These are phyloP conservation scores for Aspergillus pseudoviridinutans DNA, from an alignment of 2,329 filamentous ascomycete species.

Conservation along the genomic window DNA sequence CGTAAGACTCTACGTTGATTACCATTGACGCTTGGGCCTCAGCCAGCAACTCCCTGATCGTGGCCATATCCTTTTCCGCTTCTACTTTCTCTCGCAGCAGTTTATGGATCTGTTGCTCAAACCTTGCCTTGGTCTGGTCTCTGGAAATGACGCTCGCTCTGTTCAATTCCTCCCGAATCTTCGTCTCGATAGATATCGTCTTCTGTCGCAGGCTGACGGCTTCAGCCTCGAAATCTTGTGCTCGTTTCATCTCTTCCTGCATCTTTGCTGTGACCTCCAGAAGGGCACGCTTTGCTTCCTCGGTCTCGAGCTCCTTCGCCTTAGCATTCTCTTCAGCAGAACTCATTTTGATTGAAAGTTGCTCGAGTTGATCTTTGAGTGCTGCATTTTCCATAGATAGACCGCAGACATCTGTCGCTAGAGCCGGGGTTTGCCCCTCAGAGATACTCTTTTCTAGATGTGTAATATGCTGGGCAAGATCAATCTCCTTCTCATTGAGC, in stretches of 20 bases:
- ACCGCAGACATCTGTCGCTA: slow-evolving; percentile 21
- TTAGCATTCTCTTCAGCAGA: slow-evolving; percentile 12
- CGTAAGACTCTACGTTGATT: not conserved
- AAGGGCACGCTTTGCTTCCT: slow-evolving; percentile 17
- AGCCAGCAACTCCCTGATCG: slow-evolving; percentile 18
- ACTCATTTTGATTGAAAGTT: slow-evolving; percentile 13
- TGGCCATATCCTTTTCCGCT: slow-evolving; percentile 15
- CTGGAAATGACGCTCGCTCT: slow-evolving; percentile 27
- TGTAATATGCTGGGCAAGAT: slow-evolving; percentile 28
- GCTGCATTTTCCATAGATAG: slow-evolving; percentile 21
- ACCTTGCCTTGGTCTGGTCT: slow-evolving; percentile 24
- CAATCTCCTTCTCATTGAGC: slow-evolving; percentile 18
- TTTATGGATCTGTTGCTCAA: slow-evolving; percentile 27
- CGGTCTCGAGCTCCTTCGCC: slow-evolving; percentile 17
- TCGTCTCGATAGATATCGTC: slow-evolving; percentile 17
- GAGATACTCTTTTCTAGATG: slow-evolving; percentile 15
- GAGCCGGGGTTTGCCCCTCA: slow-evolving; percentile 12
- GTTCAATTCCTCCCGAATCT: slow-evolving; percentile 28
- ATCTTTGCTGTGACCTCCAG: slow-evolving; percentile 13
- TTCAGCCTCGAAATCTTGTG: slow-evolving; percentile 19
- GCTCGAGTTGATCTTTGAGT: slow-evolving; percentile 24
- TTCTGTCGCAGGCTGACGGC: slow-evolving; percentile 18
- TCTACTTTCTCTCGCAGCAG: slow-evolving; percentile 24
- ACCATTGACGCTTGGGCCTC: slow-evolving; percentile 23
- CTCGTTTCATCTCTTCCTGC: slow-evolving; percentile 15